These are phyloP conservation scores for Chloris gayana DNA, from an alignment of 176 grass and related monocot species.

Conservation along the genomic window DNA sequence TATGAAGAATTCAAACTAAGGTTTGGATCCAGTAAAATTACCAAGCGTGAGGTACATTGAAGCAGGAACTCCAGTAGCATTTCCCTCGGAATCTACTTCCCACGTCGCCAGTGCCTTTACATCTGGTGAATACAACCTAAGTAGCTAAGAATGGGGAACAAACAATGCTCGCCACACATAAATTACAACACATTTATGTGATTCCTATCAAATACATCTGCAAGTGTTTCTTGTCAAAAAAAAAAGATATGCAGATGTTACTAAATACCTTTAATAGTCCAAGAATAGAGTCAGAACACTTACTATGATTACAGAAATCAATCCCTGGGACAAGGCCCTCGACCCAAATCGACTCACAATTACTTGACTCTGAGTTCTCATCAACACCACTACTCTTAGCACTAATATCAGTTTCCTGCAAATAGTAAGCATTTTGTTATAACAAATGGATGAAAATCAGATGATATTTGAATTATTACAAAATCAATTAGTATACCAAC, in stretches of 20 bases:
- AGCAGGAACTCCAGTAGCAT: constrained; percentile 61
- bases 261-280: not conserved
- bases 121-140: constrained; percentile 49
- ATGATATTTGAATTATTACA: not conserved
- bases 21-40: constrained; percentile 45
- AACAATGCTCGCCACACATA: not conserved
- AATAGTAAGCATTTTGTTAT: not conserved
- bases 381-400: constrained; percentile 39
- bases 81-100: constrained; percentile 84
- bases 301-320: constrained; percentile 98
- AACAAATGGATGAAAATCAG: not conserved
- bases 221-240: not conserved
- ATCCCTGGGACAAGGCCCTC: constrained; percentile 92
- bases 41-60: constrained; percentile 92
- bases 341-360: constrained; percentile 73
- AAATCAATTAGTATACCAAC: not conserved
- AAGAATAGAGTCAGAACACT: constrained; percentile 19
- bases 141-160: constrained; percentile 15
- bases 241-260: not conserved
- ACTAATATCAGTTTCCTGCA: constrained; percentile 51
- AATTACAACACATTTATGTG: not conserved
- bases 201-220: not conserved
- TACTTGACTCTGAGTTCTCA: constrained; percentile 45
- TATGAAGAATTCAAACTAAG: not conserved
- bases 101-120: constrained; percentile 73